phyloP scores from a whole-genome alignment of 2,329 filamentous ascomycete genomes.

The Setomelanomma holmii region DNA sequence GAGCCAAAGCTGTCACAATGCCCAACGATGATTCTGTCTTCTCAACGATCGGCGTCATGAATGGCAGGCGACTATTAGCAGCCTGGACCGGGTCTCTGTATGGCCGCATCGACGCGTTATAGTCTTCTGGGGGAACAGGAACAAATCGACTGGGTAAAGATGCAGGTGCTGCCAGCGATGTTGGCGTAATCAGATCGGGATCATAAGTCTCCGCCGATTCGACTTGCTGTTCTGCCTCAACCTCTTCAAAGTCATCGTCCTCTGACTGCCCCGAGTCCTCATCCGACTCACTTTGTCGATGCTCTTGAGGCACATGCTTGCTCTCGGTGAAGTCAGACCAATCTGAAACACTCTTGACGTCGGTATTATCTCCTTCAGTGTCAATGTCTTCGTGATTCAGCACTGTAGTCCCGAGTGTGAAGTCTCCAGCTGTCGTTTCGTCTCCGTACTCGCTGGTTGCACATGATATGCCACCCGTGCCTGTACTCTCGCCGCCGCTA shows the following conservation, averaged over 20 bases:
- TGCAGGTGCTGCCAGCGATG: constrained; percentile 48
- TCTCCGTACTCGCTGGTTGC: constrained; percentile 71
- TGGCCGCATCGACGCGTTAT: constrained; percentile 77
- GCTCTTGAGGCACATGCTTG: constrained; percentile 68
- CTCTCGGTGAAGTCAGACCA: constrained; percentile 88
- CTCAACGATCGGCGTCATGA: constrained; percentile 99
- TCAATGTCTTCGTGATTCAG: constrained; percentile 54
- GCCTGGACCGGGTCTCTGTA: constrained; percentile 81
- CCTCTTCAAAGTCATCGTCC: constrained; percentile 46
- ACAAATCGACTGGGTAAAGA: constrained; percentile 69
- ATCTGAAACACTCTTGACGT: constrained; percentile 66
- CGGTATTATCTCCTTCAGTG: constrained; percentile 45
- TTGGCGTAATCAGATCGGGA: constrained; percentile 56
- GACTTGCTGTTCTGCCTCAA: constrained; percentile 28
- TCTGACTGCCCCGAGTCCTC: constrained; percentile 43
- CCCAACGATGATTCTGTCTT: constrained; percentile 89
- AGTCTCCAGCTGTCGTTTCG: constrained; percentile 62
- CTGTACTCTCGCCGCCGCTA: constrained; percentile 83
- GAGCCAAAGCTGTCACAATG: constrained; percentile 51
- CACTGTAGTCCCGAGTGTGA: constrained; percentile 50
- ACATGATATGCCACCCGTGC: constrained; percentile 73
- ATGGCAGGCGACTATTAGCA: constrained; percentile 90
- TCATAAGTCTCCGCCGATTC: constrained; percentile 40
- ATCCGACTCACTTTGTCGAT: constrained; percentile 44
- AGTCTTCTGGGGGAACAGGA: constrained; percentile 84